Base-by-base conservation (phyloP, 140 eudicot genomes). In the Anethum foeniculum region DNA sequence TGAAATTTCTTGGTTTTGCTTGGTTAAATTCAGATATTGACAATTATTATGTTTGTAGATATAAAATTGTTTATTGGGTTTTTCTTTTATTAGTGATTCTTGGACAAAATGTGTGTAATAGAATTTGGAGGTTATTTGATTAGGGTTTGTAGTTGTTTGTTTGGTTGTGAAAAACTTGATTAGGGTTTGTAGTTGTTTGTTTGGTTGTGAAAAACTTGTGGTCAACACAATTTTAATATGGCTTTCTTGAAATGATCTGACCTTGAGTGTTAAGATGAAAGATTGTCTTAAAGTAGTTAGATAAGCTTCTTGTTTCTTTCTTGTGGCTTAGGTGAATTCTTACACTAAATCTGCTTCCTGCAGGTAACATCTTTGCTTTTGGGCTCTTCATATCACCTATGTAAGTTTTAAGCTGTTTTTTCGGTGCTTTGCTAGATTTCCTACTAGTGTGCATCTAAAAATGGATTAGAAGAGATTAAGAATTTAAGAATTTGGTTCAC, bases 351-450 rank as follows among this genome's bases (percentile, higher is more conserved):
- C 7, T 62, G 18, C 48, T 77, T 81, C 81, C 62, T 88, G 89
- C 92, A 94, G 98, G 98, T 52, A 94, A 94, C 81, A 85, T 94
- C 79, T 90, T 94, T 80, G 97, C 98, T 71, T 87, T 91, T 64
- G 98, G 96, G 69, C 89, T 93, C 44, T 93, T 93, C 79, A 84
- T 93, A 68, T 93, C 98, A 48, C 98, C 98, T 23, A 89, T 93
- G 98, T 93, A 86, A 90, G 98, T 88, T 71, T 44, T 25, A 4
- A 1, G 5, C 30, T 5, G 47, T 38, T 19, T 18, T 62, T 43
- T 13, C n/a, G 0, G 60, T 64, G 23, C 62, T 71, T 69, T 1
- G 34, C 23, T 51, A 28, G 81, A 73, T 3, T 39, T 79, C 13
- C 7, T 49, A 12, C 14, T 15, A 54, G 4, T 71, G 9, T 27